phyloP scores from a whole-genome alignment of 2,329 filamentous ascomycete species.

The Mycosphaerella arachidis region DNA sequence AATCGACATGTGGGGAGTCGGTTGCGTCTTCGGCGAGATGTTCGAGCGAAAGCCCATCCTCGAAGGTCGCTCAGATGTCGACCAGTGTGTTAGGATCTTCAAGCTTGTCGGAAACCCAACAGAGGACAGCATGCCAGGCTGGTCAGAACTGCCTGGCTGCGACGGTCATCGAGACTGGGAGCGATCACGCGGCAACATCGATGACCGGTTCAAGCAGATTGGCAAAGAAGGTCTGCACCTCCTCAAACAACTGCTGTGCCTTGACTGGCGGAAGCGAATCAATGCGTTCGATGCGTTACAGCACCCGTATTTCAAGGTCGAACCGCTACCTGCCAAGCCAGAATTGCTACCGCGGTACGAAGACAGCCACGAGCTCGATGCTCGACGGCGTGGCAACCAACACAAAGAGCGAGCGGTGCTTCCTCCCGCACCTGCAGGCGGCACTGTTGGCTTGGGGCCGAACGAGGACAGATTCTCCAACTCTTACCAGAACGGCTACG shows the following conservation, averaged over 20 bases:
- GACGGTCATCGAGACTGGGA: constrained; percentile 65
- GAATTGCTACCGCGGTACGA: constrained; percentile 87
- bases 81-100: constrained; percentile 92
- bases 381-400: constrained; percentile 71
- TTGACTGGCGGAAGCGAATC: constrained; percentile 83
- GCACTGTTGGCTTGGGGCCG: constrained; percentile 72
- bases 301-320: constrained; percentile 82
- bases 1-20: constrained; percentile 97
- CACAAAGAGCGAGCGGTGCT: constrained; percentile 71
- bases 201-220: constrained; percentile 60
- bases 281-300: constrained; percentile 92
- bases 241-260: constrained; percentile 73
- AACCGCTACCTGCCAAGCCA: constrained; percentile 73
- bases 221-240: constrained; percentile 69
- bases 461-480: constrained; percentile 54
- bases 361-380: constrained; percentile 92
- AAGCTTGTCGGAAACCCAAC: constrained; percentile 85
- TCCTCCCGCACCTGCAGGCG: constrained; percentile 86
- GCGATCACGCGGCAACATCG: constrained; percentile 60
- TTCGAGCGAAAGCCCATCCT: constrained; percentile 89
- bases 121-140: constrained; percentile 89
- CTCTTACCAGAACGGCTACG: constrained; percentile 28
- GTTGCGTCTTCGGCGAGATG: constrained; percentile 99
- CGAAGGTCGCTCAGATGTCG: constrained; percentile 77
- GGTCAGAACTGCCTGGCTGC: constrained; percentile 75